Evolutionary conservation across 2,329 filamentous ascomycete genomes (phyloP).

Genomic region (Cytospora piceicola): DNA sequence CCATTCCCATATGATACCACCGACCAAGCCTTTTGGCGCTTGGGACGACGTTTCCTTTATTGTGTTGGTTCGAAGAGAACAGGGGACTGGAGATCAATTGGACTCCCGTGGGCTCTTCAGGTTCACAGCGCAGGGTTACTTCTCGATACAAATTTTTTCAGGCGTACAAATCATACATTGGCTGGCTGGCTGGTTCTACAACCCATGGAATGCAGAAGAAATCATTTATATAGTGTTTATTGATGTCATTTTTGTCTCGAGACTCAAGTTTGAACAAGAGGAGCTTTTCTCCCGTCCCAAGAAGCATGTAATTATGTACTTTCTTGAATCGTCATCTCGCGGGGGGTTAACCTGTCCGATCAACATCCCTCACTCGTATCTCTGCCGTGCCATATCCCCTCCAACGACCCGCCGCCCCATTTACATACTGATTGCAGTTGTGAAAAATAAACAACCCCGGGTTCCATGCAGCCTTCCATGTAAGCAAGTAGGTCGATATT

Average conservation of each 20-base stretch:
- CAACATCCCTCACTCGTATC: not conserved
- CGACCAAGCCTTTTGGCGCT: constrained; percentile 20
- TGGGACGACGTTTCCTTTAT: constrained; percentile 5
- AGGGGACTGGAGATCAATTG: constrained; percentile 16
- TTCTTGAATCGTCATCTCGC: not conserved
- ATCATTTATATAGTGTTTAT: constrained; percentile 30
- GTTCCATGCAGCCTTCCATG: too few relatives aligned
- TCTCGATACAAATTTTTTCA: constrained; percentile 29
- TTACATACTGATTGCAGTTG: not conserved
- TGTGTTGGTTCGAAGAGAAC: constrained; percentile 14
- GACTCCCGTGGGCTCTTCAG: constrained; percentile 8
- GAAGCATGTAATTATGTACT: not conserved
- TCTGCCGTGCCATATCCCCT: not conserved
- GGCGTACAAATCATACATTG: constrained; percentile 30
- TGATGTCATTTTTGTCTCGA: constrained; percentile 18
- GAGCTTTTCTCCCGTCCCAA: too few relatives aligned
- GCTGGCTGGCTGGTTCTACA: constrained; percentile 27
- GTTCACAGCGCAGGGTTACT: constrained; percentile 16
- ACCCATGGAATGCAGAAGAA: constrained; percentile 16
- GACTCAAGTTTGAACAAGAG: not conserved
- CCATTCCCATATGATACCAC: constrained; percentile 24
- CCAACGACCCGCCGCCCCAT: not conserved
- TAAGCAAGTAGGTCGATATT: too few relatives aligned
- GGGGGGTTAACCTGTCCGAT: not conserved
- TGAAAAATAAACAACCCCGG: not conserved